These are phyloP conservation scores for Fusarium begoniae DNA, from an alignment of 2,329 filamentous ascomycete species.

Conservation along the genomic window DNA sequence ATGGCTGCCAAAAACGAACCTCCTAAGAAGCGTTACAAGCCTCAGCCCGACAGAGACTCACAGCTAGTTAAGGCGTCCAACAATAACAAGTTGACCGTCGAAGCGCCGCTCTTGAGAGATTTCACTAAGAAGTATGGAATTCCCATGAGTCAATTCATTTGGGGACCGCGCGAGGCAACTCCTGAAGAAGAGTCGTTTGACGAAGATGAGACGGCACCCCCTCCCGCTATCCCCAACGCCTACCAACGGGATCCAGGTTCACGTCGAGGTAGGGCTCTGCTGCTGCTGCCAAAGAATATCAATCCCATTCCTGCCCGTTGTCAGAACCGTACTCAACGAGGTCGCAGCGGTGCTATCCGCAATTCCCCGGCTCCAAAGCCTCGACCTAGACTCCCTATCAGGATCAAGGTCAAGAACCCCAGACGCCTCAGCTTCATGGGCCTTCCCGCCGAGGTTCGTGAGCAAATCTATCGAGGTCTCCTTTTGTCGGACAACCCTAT, in stretches of 20 bases:
- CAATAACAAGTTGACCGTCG: background rate
- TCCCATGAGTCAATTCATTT: conserved; percentile 17
- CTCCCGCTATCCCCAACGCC: conserved; percentile 15
- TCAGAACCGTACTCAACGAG: background rate
- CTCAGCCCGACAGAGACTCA: background rate
- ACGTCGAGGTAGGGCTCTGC: background rate
- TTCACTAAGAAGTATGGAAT: conserved; percentile 20
- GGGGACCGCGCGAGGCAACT: conserved; percentile 2
- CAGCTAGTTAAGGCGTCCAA: background rate
- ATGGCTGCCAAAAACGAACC: background rate
- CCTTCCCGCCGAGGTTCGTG: conserved; percentile 45
- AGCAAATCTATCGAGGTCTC: conserved; percentile 45
- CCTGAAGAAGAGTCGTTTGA: conserved; percentile 11
- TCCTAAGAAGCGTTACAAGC: background rate
- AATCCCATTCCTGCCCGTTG: background rate
- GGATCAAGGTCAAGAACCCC: background rate
- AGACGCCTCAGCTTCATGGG: conserved; percentile 14
- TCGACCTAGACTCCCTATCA: background rate
- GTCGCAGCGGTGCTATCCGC: background rate
- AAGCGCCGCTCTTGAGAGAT: conserved; percentile 17
- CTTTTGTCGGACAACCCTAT: conserved; percentile 47
- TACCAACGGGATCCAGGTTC: background rate
- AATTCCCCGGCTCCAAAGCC: background rate
- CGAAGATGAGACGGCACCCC: conserved; percentile 25
- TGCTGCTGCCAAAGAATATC: background rate